phyloP scores from a whole-genome alignment of 805 yeast species.

The Cyberlindnera sargentensis region DNA sequence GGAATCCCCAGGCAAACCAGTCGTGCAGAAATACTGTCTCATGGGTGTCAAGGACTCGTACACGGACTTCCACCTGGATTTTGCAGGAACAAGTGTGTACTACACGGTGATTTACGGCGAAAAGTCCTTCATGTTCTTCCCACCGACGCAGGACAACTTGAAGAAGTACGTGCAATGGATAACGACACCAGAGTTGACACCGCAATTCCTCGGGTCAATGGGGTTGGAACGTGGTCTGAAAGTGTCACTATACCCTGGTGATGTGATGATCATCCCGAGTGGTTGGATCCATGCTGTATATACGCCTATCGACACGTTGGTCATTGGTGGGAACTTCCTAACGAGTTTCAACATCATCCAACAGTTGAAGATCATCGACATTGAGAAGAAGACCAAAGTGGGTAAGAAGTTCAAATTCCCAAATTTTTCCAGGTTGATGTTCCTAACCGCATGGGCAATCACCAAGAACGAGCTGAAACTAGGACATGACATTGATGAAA shows the following conservation, averaged over 20 bases:
- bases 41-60: constrained; percentile 79
- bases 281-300: constrained; percentile 93
- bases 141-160: constrained; percentile 65
- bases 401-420: constrained; percentile 77
- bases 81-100: constrained; percentile 89
- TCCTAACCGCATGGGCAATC: constrained; percentile 44
- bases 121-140: constrained; percentile 70
- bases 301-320: constrained; percentile 74
- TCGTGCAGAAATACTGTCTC: constrained; percentile 69
- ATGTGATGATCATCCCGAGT: constrained; percentile 75
- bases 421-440: constrained; percentile 58
- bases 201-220: constrained; percentile 57
- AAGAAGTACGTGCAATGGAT: constrained; percentile 68
- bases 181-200: constrained; percentile 50
- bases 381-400: constrained; percentile 66
- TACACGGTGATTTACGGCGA: constrained; percentile 74
- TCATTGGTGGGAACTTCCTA: constrained; percentile 83
- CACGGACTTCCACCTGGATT: constrained; percentile 89
- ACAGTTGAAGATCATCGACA: constrained; percentile 52
- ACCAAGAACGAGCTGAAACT: constrained; percentile 2
- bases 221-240: constrained; percentile 41
- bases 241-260: constrained; percentile 53
- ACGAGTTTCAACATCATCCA: constrained; percentile 50
- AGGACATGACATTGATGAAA: constrained; percentile 6
- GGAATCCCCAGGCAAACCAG: constrained; percentile 33